Evolutionary conservation across 176 grass and related monocot species (phyloP).

Genomic region (Phragmites australis): DNA sequence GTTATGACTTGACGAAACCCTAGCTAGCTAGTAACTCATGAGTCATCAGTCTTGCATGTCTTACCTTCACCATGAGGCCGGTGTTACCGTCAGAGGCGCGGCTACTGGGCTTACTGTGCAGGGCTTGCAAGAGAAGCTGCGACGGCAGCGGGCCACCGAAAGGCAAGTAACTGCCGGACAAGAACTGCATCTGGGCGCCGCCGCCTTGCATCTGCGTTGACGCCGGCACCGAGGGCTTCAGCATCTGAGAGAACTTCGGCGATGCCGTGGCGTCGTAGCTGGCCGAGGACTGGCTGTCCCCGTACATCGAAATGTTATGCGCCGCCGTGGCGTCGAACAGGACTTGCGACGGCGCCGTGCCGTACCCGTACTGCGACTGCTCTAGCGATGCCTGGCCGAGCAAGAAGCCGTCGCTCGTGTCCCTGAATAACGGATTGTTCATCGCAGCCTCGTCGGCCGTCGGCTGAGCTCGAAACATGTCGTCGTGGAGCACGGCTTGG

Average conservation of each 20-base stretch:
- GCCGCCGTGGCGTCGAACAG: slow-evolving; percentile 15
- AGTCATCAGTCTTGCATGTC: background rate
- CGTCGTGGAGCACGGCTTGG: slow-evolving; percentile 49
- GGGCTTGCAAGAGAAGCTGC: slow-evolving; percentile 52
- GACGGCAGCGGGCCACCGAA: slow-evolving; percentile 36
- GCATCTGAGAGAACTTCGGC: slow-evolving; percentile 28
- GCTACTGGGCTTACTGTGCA: slow-evolving; percentile 41
- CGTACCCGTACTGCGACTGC: background rate
- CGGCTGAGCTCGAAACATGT: slow-evolving; percentile 21
- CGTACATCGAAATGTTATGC: slow-evolving; percentile 33
- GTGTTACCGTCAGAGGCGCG: slow-evolving; percentile 28
- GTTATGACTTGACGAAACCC: slow-evolving; percentile 38
- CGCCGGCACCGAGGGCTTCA: slow-evolving; percentile 21
- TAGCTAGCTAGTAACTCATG: slow-evolving; percentile 2
- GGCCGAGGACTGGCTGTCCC: slow-evolving; percentile 20
- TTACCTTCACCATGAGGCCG: slow-evolving; percentile 40
- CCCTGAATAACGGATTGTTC: slow-evolving; percentile 36
- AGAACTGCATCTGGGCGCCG: slow-evolving; percentile 26
- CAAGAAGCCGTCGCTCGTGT: slow-evolving; percentile 30
- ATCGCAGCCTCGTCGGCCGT: background rate
- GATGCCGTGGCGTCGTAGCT: slow-evolving; percentile 4
- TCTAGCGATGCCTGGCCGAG: slow-evolving; percentile 33
- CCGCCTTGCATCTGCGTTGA: slow-evolving; percentile 28
- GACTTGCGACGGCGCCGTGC: background rate
- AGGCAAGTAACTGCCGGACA: slow-evolving; percentile 42